Percentiles rank a stretch among this genome's conserved stretches.
phyloP scores from a whole-genome alignment of 768 basidiomycete genomes.

The Kwoniella sp. region DNA sequence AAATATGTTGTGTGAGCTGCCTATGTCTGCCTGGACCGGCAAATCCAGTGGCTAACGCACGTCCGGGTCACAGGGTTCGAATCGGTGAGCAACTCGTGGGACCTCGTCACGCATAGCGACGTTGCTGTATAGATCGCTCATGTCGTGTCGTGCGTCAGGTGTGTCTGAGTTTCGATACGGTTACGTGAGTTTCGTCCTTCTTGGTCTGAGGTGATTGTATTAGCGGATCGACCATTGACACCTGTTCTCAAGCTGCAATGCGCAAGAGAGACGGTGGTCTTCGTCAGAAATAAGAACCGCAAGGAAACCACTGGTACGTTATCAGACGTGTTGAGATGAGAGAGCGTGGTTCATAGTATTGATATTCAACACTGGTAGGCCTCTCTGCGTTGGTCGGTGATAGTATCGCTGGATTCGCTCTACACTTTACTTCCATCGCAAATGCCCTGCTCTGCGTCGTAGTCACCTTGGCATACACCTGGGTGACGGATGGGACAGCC shows the following conservation, averaged over 20 bases:
- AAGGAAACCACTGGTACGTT: not conserved
- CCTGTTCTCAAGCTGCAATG: not conserved
- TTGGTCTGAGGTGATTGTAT: too few species aligned
- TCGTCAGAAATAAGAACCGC: constrained; percentile 2
- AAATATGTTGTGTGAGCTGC: constrained; percentile 12
- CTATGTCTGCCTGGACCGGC: too few species aligned
- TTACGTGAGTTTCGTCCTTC: constrained; percentile 9
- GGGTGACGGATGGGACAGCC: not conserved
- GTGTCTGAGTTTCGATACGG: not conserved
- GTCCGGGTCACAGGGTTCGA: not conserved
- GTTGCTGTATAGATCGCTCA: too few species aligned
- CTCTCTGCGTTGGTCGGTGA: not conserved
- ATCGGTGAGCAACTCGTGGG: not conserved
- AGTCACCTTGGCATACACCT: not conserved
- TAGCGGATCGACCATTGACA: not conserved
- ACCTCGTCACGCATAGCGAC: not conserved
- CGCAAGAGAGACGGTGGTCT: not conserved
- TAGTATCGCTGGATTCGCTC: not conserved
- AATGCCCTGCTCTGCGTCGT: constrained; percentile 1
- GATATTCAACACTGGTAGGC: not conserved
- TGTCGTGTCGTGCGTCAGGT: too few species aligned
- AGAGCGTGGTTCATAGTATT: not conserved
- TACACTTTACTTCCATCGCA: not conserved
- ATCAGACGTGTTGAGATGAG: not conserved
- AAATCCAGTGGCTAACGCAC: not conserved